Evolutionary conservation across 129 eudicot species (phyloP).

Genomic region (Cynara cardunculus): DNA sequence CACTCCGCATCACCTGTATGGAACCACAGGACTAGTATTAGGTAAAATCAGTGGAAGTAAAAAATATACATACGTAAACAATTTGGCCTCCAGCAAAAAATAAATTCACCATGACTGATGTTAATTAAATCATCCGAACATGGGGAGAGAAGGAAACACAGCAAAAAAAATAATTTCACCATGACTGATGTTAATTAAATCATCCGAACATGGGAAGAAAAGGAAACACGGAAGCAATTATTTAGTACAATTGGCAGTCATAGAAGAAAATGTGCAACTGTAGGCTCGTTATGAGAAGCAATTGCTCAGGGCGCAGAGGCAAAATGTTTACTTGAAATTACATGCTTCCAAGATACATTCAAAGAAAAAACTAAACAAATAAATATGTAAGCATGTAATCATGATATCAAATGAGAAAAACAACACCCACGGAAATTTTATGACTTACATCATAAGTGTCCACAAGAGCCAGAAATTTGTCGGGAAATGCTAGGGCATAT

Average conservation of each 20-base stretch:
- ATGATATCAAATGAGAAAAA: background rate
- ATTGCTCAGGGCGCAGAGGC: background rate
- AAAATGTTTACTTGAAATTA: background rate
- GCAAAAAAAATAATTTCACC: background rate
- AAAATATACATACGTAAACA: background rate
- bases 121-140: too few species aligned
- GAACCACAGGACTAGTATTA: constrained; percentile 12
- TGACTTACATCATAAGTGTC: constrained; percentile 96
- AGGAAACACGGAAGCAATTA: background rate
- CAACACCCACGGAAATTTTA: background rate
- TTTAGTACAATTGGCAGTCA: background rate
- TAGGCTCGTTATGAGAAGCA: background rate
- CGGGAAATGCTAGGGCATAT: constrained; percentile 90
- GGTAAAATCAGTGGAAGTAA: background rate
- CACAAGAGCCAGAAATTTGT: constrained; percentile 86
- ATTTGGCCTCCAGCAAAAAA: too few species aligned
- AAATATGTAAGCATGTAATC: background rate
- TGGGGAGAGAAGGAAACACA: too few species aligned
- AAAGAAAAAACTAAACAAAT: background rate
- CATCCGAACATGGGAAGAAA: background rate
- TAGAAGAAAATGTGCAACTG: background rate
- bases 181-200: background rate
- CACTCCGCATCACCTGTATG: constrained; percentile 82
- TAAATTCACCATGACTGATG: too few species aligned
- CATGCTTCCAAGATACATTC: too few species aligned